Conservation (phyloP, 2,329 filamentous ascomycete species). For the Lachnellula suecica region DNA sequence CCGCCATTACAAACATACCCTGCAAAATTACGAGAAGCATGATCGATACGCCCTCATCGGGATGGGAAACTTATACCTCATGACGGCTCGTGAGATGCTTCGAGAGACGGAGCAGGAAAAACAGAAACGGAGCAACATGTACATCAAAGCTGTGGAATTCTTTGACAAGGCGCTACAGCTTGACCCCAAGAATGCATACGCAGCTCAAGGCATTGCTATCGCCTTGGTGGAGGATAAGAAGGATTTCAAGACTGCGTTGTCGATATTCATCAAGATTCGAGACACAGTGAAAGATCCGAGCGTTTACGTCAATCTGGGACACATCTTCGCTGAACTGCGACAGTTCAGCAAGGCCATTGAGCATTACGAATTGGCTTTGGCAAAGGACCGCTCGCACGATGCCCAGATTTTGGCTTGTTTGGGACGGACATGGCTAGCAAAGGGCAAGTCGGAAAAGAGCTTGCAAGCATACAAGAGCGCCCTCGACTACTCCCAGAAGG, state of each 20-base stretch:
- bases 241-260: constrained; percentile 76
- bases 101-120: constrained; percentile 86
- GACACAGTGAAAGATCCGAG: constrained; percentile 88
- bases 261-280: constrained; percentile 85
- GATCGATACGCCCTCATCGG: constrained; percentile 94
- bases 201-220: constrained; percentile 93
- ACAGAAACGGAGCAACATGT: constrained; percentile 83
- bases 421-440: constrained; percentile 67
- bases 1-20: constrained; percentile 92
- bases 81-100: constrained; percentile 90
- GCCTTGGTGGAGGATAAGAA: constrained; percentile 93
- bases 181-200: constrained; percentile 94
- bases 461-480: constrained; percentile 62
- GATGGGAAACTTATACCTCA: constrained; percentile 89
- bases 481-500: constrained; percentile 63
- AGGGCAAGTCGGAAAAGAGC: constrained; percentile 64
- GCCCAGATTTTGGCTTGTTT: constrained; percentile 69
- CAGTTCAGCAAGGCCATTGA: constrained; percentile 93
- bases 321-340: constrained; percentile 85
- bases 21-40: constrained; percentile 94
- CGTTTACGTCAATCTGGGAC: constrained; percentile 89
- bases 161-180: constrained; percentile 95
- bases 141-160: constrained; percentile 93
- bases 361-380: constrained; percentile 79
- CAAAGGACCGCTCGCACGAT: constrained; percentile 61